A percentile compares a stretch with the other conserved stretches of the same genome.
Evolutionary conservation across 164 flowering plant genomes (phyloP).

Genomic region (Vitis rupestris): DNA sequence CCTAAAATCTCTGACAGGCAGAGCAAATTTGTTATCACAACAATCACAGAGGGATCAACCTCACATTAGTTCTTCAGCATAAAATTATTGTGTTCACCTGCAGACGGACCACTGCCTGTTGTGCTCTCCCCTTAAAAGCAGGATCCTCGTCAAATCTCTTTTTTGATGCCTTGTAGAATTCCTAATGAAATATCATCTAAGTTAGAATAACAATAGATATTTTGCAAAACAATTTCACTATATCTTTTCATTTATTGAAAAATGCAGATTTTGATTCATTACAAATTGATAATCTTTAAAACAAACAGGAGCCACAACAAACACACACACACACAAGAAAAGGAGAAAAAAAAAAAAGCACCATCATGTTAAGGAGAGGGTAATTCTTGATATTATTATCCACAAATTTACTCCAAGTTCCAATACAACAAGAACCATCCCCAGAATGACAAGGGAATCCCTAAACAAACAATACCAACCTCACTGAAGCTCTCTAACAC

Average conservation of each 20-base stretch:
- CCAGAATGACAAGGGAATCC: background rate
- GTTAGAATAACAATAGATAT: background rate
- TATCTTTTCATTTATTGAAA: background rate
- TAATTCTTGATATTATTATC: no score
- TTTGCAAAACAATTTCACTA: background rate
- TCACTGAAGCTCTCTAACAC: background rate
- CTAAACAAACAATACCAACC: background rate
- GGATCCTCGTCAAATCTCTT: slow-evolving; percentile 80
- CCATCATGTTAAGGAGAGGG: no score
- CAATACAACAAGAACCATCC: no score
- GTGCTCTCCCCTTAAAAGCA: slow-evolving; percentile 83
- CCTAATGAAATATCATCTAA: slow-evolving; percentile 38
- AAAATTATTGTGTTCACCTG: slow-evolving; percentile 52
- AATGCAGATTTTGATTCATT: no score
- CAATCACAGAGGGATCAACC: background rate
- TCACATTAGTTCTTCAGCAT: background rate
- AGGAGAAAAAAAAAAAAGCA: no score
- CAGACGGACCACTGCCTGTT: slow-evolving; percentile 84
- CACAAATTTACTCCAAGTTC: no score
- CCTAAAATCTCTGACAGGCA: background rate
- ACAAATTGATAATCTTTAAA: no score
- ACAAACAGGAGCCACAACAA: no score
- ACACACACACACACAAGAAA: no score
- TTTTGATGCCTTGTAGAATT: slow-evolving; percentile 83
- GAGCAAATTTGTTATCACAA: background rate